Conservation (phyloP, 108 stramenopile genomes). For the Cylindrotheca closterium region DNA sequence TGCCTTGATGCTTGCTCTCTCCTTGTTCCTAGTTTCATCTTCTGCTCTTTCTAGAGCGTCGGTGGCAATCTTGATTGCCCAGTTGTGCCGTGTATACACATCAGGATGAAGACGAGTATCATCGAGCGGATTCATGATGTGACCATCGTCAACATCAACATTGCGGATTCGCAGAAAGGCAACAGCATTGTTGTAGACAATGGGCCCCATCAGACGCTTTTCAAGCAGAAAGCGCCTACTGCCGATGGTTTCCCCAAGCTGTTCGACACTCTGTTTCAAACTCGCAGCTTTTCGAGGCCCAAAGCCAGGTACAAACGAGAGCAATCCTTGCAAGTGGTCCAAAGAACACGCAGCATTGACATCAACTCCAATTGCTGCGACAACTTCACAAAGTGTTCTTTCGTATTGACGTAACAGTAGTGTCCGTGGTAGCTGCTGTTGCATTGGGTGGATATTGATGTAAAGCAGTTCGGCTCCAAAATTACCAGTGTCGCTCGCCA, state of each 20-base stretch:
- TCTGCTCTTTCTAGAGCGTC: constrained; percentile 81
- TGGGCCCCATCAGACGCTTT: constrained; percentile 69
- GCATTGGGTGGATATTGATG: constrained; percentile 88
- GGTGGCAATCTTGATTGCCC: constrained; percentile 84
- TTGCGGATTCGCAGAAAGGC: constrained; percentile 86
- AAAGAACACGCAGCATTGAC: constrained; percentile 71
- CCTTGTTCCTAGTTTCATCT: constrained; percentile 42
- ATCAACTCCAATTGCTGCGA: constrained; percentile 89
- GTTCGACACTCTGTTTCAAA: constrained; percentile 72
- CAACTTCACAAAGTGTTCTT: constrained; percentile 76
- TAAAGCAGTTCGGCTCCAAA: constrained; percentile 91
- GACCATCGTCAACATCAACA: constrained; percentile 18
- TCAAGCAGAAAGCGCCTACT: constrained; percentile 62
- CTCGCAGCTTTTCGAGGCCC: constrained; percentile 92
- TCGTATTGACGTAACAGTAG: constrained; percentile 82
- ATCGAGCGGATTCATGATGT: constrained; percentile 81
- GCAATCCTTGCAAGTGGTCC: constrained; percentile 72
- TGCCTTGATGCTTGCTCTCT: constrained; percentile 58
- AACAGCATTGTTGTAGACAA: constrained; percentile 92
- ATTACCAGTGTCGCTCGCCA: constrained; percentile 79
- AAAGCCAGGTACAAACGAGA: constrained; percentile 92
- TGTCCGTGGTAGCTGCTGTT: constrained; percentile 79
- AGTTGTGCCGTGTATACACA: constrained; percentile 77
- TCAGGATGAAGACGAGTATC: constrained; percentile 90
- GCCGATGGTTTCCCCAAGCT: constrained; percentile 64